These are phyloP conservation scores for Rhodocollybia butyracea DNA, from an alignment of 768 basidiomycete genomes.

Conservation along the genomic window DNA sequence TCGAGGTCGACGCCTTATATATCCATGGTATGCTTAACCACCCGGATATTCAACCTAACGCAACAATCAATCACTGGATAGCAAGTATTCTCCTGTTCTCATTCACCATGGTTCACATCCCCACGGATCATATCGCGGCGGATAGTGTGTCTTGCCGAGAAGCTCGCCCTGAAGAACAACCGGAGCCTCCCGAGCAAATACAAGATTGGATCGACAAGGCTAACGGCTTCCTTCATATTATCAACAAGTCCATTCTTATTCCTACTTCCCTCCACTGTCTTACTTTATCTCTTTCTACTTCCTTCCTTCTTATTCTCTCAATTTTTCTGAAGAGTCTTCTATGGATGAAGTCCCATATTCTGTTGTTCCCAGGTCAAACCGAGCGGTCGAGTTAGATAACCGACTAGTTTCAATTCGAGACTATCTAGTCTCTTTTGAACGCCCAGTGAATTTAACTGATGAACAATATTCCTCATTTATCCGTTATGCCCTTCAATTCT, in stretches of 20 bases:
- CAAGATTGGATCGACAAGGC: neutral
- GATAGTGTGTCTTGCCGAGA: conserved; percentile 24
- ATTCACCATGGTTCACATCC: no score
- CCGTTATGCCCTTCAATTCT: neutral
- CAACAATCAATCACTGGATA: conserved; percentile 12
- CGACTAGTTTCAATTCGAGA: neutral
- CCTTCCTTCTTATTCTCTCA: neutral
- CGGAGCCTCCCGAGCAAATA: conserved; percentile 13
- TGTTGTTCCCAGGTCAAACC: neutral
- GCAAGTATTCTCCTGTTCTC: conserved; percentile 28
- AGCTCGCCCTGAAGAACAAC: conserved; percentile 7
- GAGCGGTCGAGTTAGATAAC: neutral
- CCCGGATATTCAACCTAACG: conserved; percentile 5
- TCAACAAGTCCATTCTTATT: neutral
- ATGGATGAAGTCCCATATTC: neutral
- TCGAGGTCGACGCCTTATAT: conserved; percentile 23
- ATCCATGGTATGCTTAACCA: conserved; percentile 11
- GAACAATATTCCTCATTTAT: neutral
- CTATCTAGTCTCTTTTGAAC: neutral
- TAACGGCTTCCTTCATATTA: neutral
- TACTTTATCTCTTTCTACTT: neutral
- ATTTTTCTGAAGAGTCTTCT: neutral
- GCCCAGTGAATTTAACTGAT: neutral
- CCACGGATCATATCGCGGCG: conserved; percentile 19
- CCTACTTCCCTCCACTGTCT: neutral